Percentiles rank a stretch among this genome's conserved stretches.
These are phyloP conservation scores for Microthyrium microscopicum DNA, from an alignment of 2,329 filamentous ascomycete species.

Conservation along the genomic window DNA sequence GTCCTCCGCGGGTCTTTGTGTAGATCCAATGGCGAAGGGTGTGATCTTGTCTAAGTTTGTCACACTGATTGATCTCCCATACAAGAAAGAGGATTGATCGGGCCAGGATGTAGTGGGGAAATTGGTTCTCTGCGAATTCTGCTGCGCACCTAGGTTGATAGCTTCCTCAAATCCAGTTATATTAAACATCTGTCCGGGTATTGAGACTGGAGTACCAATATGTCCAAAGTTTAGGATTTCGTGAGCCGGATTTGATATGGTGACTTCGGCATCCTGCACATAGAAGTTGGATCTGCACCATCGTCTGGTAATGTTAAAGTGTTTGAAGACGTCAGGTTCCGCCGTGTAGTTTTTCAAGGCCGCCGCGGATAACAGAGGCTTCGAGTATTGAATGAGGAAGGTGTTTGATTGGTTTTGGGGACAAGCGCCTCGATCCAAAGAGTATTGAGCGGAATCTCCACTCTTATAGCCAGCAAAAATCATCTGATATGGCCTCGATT, in stretches of 20 bases:
- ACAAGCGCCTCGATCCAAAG: constrained; percentile 16
- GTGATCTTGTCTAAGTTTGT: constrained; percentile 18
- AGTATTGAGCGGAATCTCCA: constrained; percentile 17
- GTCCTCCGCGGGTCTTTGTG: constrained; percentile 13
- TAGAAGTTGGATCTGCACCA: constrained; percentile 32
- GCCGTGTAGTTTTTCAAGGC: constrained; percentile 1
- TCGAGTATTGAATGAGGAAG: constrained; percentile 21
- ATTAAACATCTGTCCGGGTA: constrained; percentile 20
- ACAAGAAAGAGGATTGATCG: constrained; percentile 11
- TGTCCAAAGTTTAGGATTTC: constrained; percentile 11
- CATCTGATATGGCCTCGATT: too few species aligned
- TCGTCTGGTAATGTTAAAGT: constrained; percentile 16
- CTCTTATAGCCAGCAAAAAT: constrained; percentile 18
- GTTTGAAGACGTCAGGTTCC: background rate
- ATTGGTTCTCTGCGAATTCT: constrained; percentile 8
- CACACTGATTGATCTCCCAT: constrained; percentile 12
- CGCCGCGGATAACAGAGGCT: background rate
- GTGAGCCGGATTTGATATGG: constrained; percentile 16
- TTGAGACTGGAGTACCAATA: constrained; percentile 12
- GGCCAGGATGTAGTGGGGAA: constrained; percentile 12
- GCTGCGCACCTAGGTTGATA: constrained; percentile 13
- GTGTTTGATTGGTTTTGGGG: constrained; percentile 18
- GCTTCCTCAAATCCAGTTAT: constrained; percentile 22
- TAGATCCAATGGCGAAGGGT: constrained; percentile 21
- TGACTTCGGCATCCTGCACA: constrained; percentile 27